phyloP scores from a whole-genome alignment of 768 basidiomycete genomes.

The Pulveroboletus ravenelii region DNA sequence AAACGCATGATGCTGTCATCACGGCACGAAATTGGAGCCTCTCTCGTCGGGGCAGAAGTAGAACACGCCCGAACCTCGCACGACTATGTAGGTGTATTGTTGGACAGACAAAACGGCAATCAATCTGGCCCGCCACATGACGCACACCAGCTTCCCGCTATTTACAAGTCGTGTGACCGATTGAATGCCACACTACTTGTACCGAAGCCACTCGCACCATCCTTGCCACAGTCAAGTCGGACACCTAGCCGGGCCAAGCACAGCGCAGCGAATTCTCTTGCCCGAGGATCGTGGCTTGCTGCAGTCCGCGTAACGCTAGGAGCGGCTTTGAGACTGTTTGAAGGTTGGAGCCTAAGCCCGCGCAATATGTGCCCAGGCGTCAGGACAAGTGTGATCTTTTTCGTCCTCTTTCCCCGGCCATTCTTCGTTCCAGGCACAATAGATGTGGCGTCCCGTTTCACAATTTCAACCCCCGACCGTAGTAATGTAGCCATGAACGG shows the following conservation, averaged over 20 bases:
- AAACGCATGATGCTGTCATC: too few species aligned
- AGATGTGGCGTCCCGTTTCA: slow-evolving; percentile 30
- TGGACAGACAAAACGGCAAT: too few species aligned
- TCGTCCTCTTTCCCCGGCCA: slow-evolving; percentile 21
- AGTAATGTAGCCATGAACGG: slow-evolving; percentile 33
- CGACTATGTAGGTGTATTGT: too few species aligned
- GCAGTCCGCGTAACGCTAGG: slow-evolving; percentile 1
- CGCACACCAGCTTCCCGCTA: too few species aligned
- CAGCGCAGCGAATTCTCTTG: slow-evolving; percentile 21
- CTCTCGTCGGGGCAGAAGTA: too few species aligned
- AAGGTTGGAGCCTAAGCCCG: slow-evolving; percentile 25
- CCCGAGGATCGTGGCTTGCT: slow-evolving; percentile 3
- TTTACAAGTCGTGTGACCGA: background rate
- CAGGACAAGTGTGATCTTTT: slow-evolving; percentile 26
- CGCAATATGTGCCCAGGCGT: slow-evolving; percentile 39
- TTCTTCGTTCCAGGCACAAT: slow-evolving; percentile 14
- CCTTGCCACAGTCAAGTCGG: slow-evolving; percentile 19
- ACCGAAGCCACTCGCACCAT: background rate
- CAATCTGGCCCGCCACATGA: too few species aligned
- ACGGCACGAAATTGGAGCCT: too few species aligned
- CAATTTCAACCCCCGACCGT: slow-evolving; percentile 28
- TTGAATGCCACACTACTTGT: background rate
- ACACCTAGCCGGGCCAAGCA: slow-evolving; percentile 31
- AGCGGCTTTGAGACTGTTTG: background rate
- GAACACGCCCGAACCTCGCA: too few species aligned